Conservation (phyloP, 23 red algal genomes). For the Gracilaria caudata region DNA sequence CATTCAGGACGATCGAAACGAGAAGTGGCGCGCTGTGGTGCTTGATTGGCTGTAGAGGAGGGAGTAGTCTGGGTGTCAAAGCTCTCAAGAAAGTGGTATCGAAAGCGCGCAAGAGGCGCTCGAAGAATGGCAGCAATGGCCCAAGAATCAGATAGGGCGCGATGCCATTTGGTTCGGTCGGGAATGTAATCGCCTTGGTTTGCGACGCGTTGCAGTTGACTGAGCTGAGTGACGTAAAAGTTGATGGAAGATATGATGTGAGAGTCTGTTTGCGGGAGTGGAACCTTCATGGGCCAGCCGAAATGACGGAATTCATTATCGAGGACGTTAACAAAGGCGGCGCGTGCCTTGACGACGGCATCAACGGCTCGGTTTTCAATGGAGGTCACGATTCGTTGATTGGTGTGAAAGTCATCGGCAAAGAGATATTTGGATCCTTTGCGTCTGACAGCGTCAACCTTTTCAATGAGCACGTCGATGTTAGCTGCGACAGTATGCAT, state of each 20-base stretch:
- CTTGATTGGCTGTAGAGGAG: neutral
- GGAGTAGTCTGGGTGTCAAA: neutral
- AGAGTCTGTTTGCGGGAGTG: slow-evolving; percentile 34
- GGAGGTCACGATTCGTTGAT: slow-evolving; percentile 44
- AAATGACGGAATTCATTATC: slow-evolving; percentile 76
- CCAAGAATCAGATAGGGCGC: slow-evolving; percentile 58
- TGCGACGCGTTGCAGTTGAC: slow-evolving; percentile 58
- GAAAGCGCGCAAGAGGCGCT: slow-evolving; percentile 71
- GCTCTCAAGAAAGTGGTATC: slow-evolving; percentile 78
- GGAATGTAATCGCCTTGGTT: slow-evolving; percentile 37
- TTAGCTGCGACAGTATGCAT: slow-evolving; percentile 57
- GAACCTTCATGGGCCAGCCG: slow-evolving; percentile 76
- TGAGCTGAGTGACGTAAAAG: slow-evolving; percentile 56
- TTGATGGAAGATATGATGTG: slow-evolving; percentile 49
- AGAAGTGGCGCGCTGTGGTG: neutral
- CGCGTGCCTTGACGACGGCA: slow-evolving; percentile 74
- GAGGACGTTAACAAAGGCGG: slow-evolving; percentile 74
- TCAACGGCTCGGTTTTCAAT: slow-evolving; percentile 73
- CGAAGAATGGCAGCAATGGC: slow-evolving; percentile 71
- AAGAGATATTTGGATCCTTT: slow-evolving; percentile 45
- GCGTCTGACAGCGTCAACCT: slow-evolving; percentile 50
- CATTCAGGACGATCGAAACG: slow-evolving; percentile 80
- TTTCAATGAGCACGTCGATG: slow-evolving; percentile 40
- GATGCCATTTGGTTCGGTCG: slow-evolving; percentile 64
- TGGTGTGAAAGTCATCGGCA: slow-evolving; percentile 37